Conservation (phyloP, 2,329 filamentous ascomycete genomes). For the Huntiella moniliformis region DNA sequence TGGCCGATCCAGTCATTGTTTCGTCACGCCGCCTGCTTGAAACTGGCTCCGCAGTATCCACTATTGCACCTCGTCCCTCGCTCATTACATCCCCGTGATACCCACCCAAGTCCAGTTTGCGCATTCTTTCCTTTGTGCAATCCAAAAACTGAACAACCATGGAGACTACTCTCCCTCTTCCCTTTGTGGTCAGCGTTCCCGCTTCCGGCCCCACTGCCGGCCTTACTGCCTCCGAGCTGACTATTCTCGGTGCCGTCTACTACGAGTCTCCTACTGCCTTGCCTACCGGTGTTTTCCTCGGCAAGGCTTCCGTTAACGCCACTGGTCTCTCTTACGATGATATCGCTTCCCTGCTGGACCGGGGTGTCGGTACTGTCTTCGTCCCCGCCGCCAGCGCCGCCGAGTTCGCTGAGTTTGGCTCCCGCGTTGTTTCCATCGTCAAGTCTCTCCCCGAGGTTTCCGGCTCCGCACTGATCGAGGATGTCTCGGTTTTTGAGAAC, state of each 20-base stretch:
- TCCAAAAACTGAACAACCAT: slow-evolving; percentile 20
- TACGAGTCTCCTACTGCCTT: slow-evolving; percentile 20
- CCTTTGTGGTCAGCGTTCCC: slow-evolving; percentile 41
- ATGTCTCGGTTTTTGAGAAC: slow-evolving; percentile 22
- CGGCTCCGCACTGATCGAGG: slow-evolving; percentile 34
- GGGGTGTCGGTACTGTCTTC: slow-evolving; percentile 70
- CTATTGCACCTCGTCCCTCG: not conserved
- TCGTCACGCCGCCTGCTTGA: not conserved
- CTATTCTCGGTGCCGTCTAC: slow-evolving; percentile 40
- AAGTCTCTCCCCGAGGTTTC: slow-evolving; percentile 27
- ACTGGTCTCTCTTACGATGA: slow-evolving; percentile 48
- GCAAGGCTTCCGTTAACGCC: slow-evolving; percentile 58
- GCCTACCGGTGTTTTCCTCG: slow-evolving; percentile 29
- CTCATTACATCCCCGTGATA: too few relatives aligned
- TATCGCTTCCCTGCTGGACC: slow-evolving; percentile 63
- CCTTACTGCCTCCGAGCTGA: slow-evolving; percentile 36
- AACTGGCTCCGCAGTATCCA: not conserved
- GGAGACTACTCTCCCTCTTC: slow-evolving; percentile 46
- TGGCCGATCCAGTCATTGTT: slow-evolving; percentile 5
- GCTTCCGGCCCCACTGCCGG: slow-evolving; percentile 31
- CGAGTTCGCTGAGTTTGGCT: slow-evolving; percentile 34
- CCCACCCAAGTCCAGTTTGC: too few relatives aligned
- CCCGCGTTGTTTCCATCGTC: slow-evolving; percentile 35
- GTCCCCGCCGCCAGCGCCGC: slow-evolving; percentile 52
- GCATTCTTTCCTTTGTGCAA: too few relatives aligned